A percentile compares a stretch with the other conserved stretches of the same genome.
These are phyloP conservation scores for Oryza glumipatula DNA, from an alignment of 176 grass and related monocot species.

Conservation along the genomic window DNA sequence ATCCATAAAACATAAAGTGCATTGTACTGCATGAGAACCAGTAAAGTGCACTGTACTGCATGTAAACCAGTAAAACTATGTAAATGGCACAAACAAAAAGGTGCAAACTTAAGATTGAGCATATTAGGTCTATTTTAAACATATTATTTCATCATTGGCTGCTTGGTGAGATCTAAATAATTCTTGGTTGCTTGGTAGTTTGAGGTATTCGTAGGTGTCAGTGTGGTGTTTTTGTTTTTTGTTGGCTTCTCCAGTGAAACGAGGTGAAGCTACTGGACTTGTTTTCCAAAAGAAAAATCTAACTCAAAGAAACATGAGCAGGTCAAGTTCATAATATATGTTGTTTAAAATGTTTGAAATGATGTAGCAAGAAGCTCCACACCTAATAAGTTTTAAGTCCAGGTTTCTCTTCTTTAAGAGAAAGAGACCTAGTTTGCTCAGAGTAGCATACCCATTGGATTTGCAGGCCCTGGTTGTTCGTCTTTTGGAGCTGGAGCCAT, in stretches of 20 bases:
- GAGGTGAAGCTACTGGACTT: background rate
- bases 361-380: constrained; percentile 1
- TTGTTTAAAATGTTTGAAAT: background rate
- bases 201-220: background rate
- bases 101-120: constrained; percentile 15
- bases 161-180: background rate
- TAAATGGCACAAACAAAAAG: background rate
- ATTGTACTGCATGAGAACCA: constrained; percentile 28
- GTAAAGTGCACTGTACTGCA: constrained; percentile 20
- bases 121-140: background rate
- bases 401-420: background rate
- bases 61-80: background rate
- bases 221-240: background rate
- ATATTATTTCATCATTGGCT: background rate
- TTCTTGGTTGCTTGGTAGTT: background rate
- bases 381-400: background rate
- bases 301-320: background rate
- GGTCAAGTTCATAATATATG: background rate
- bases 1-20: background rate
- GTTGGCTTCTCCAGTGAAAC: background rate
- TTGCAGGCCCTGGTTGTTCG: constrained; percentile 71
- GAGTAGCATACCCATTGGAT: constrained; percentile 21
- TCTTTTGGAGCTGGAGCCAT: constrained; percentile 73
- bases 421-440: constrained; percentile 13
- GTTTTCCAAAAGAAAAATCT: background rate